Base-by-base conservation (phyloP, 2,329 filamentous ascomycete genomes). In the Aspergillus chevalieri region DNA sequence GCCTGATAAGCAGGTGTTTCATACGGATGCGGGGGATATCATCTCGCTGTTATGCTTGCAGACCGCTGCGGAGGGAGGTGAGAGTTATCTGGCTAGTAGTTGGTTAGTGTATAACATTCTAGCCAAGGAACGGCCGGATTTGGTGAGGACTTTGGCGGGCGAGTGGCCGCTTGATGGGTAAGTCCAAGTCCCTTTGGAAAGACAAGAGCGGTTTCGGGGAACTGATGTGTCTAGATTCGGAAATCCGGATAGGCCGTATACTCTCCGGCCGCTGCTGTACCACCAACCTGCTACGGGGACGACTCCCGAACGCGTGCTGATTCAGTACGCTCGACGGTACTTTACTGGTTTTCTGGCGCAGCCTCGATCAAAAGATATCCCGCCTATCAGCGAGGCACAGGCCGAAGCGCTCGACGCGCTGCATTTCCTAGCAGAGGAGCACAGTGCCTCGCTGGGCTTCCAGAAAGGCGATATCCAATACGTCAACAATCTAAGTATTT, bases 251-350 rank as follows among this genome's bases (percentile, higher is more conserved):
- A 71, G 71, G 33, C 70, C 72, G n/a, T 81, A 74, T 58, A 71
- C 30, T 34, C 50, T 43, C 8, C 68, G 78, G 14, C 62, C 61
- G 1, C 54, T 66, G 4, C 49, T 66, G 15, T 77, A 79, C 63
- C 73, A 79, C 57, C 76, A 80, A 43, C 74, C 77, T 0, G 69
- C 72, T n/a, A 75, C 69, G 0, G 65, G 56, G 1, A 61, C 63
- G 1, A 56, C 60, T 0, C 76, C 79, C 0, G 76, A 83, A 57
- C 71, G 78, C 1, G 61, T 84, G 5, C 65, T 79, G 7, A 72
- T 84, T 21, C 79, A 84, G 53, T 84, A 82, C 55, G 77, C 76
- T 0, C 74, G 81, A 3, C 73, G 81, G 1, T 68, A 65, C 17
- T 81, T 83, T 54, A 79, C 79, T 0, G 74, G 74, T 6, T 76